Evolutionary conservation across 148 eudicot genomes (phyloP), one percentile per base, ranked within the genome.

Genomic region (Limonium bicolor): DNA sequence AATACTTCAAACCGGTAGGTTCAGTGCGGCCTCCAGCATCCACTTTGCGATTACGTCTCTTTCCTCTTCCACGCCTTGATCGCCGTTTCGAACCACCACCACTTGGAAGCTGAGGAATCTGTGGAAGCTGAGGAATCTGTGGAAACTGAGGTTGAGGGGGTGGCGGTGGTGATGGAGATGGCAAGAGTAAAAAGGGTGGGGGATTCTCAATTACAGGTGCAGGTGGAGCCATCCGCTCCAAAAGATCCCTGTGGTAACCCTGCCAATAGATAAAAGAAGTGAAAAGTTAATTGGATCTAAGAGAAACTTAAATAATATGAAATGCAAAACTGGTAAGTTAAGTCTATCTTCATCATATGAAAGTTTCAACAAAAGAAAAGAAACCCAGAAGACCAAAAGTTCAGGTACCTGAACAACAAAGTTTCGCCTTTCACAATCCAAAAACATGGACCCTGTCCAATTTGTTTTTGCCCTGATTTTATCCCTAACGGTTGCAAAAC

Each of bases 381-480:
- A 7, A 48, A 27, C 12, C 36, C 28, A 7, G 4, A 41, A 7
- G 9, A 38, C 48, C 27, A 56, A 23, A 26, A 37, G n/a, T 25
- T 26, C 20, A 12, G 11, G 46, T 62, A 92, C 99, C 95, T 92
- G 99, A 54, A 81, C 63, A 35, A 81, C 95, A 60, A 92, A 85
- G 66, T 85, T 92, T 65, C 99, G 94, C 39, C 99, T 69, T 68
- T 92, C 95, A 48, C 99, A 92, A 60, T 92, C 99, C 67, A 71
- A 54, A 62, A 92, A 92, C 99, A 92, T 92, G 62, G 69, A 78
- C 24, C 70, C 49, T 22, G 76, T 81, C 86, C 87, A 92, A 58
- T 92, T 74, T 20, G 73, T 79, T 69, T 82, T 76, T 14, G 82
- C 63, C 50, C 27, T 59, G 43, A 92, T 78, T 62, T 81, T 92